Base-by-base conservation (phyloP, 2,329 filamentous ascomycete genomes). In the Oidium heveae region DNA sequence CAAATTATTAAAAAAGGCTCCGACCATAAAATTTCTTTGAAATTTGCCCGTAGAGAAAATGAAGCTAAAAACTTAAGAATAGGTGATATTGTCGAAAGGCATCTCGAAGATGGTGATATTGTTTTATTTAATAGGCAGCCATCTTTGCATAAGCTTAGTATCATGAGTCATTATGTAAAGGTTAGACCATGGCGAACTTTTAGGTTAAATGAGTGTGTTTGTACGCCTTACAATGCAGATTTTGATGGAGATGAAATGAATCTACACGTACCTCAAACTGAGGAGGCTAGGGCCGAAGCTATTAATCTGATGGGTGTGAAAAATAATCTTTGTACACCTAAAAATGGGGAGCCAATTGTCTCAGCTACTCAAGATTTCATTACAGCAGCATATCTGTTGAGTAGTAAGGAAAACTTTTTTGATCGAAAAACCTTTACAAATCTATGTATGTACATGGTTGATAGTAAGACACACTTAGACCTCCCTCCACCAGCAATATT, bases 241-340 rank as follows among this genome's bases (percentile, higher is more conserved):
- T 98, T 98, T 61, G 91, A 98, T 63, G 91, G 91, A 57, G 91
- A 98, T 62, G 91, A 98, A 68, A 98, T 98, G 91, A 98, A 98
- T 62, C 70, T 98, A 51, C 91, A 98, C 68, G 88, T 98, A 16
- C 91, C 91, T 1, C 91, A 98, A 66, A 96, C 91, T 0, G 91
- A 98, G 69, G 91, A 98, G 68, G 89, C 91, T 12, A 78, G 91
- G 56, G 86, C 89, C 2, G 91, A 98, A 68, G 91, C 91, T 0
- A 93, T 93, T 63, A 87, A 89, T 60, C 71, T 98, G 51, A 98
- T 98, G 91, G 91, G 91, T 44, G 88, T 98, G 55, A 94, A 95
- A 69, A 80, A 96, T 72, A 98, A 98, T 66, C 69, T 98, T 56
- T 84, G 84, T 3, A 98, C 91, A 0, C 91, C 91, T 0, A 95